Base-by-base conservation (phyloP, 306 rosid genomes). In the Cicer cuneatum region DNA sequence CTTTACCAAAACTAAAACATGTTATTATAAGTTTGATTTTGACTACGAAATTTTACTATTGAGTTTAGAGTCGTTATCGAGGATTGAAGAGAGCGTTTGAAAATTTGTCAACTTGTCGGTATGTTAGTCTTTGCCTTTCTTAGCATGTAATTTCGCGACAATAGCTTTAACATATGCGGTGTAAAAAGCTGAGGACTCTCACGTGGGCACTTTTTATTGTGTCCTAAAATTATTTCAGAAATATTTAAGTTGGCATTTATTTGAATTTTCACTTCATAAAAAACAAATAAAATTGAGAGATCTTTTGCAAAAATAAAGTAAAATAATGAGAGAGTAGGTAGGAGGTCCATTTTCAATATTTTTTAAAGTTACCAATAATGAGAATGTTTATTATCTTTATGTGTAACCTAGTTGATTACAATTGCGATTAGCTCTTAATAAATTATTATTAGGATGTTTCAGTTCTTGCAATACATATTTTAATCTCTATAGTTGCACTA, bases 41-140 rank as follows among this genome's bases (percentile, higher is more conserved):
- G 81, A 70, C 49, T 38, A 45, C 21, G 14, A 53, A 71, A 54
- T 18, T 63, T 62, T 69, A 81, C 73, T 75, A 43, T 45, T 81
- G 71, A 48, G 69, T 69, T 80, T 60, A 75, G 77, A 65, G 80
- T 73, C 80, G 64, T 78, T 77, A 78, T 82, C 82, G 71, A 64
- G 66, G 61, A 70, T 63, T 33, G 48, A 72, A 67, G 77, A 49
- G 72, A 60, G 77, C 53, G 80, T 73, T 82, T 82, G 40, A 81
- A 78, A 52, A 14, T 59, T 78, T 73, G 86, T 78, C 86, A 82
- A 82, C 83, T 38, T 78, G 86, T 82, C 83, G 80, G 83, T 78
- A 82, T 71, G 83, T 82, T 67, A 73, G 77, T 78, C 73, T 81
- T 81, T 81, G 71, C 78, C 85, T 76, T 81, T 82, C 75, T 78